Base-by-base conservation (phyloP, 371 early-diverging fungal genomes). In the Zychaea mexicana region DNA sequence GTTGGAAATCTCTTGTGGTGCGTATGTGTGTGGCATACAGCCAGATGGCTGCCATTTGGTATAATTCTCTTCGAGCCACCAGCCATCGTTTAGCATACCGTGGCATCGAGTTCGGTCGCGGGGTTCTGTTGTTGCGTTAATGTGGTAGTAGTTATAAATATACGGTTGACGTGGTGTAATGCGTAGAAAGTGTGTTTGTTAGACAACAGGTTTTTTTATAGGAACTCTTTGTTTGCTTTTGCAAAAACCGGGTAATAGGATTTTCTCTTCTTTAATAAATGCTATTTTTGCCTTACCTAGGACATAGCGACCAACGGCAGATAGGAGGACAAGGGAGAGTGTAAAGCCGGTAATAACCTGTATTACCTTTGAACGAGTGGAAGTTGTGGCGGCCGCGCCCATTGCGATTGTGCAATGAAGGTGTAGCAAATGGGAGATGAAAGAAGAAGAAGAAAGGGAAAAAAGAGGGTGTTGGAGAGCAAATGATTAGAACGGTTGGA, bases 41-140 rank as follows among this genome's bases (percentile, higher is more conserved):
- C 85, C 84, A 7, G 77, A 63, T 3, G 90, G 87, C 39, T 87
- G 82, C 90, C 90, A 90, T 26, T 72, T 69, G 7, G 72, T 69
- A 56, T 70, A 70, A 9, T 58, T 60, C 21, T 63, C 62, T 30
- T 79, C 79, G 28, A 73, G 64, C 83, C 83, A 87, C 75, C 79
- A 76, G 8, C 82, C 85, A 30, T 83, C 73, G 36, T 79, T 76
- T 7, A 87, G 52, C 49, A 85, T 69, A 24, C 81, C 77, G 13
- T 71, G 39, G 45, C 87, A 87, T 22, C 81, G 61, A 24, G 45
- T 74, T 24, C 65, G 70, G 61, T 87, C 81, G 32, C 57, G 22
- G 9, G 57, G 64, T 28, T 56, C 64, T 64, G n/a, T 17, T 12
- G n/a, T 33, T 8, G 5, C 33, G 8, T 12, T 8, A 8, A 26